Conservation (phyloP, 106 monocot genomes). For the Allium fistulosum region DNA sequence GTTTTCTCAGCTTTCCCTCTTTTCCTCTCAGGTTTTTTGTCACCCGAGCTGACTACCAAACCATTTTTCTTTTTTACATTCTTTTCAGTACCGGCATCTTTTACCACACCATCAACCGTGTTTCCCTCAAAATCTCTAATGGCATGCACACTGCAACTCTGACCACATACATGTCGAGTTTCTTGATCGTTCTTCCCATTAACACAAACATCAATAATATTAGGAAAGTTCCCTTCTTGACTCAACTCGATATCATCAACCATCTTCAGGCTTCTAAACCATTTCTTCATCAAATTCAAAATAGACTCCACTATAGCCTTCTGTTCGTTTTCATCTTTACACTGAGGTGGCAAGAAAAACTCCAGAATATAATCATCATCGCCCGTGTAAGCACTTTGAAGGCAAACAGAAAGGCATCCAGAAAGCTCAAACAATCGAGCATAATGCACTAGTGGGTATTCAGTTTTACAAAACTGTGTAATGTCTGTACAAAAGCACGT, state of each 20-base stretch:
- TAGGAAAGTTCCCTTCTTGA: constrained; percentile 19
- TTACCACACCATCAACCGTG: constrained; percentile 13
- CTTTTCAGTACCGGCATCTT: constrained; percentile 16
- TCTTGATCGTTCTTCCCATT: constrained; percentile 17
- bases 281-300: constrained; percentile 29
- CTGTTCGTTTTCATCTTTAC: constrained; percentile 31
- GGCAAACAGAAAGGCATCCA: constrained; percentile 59
- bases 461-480: constrained; percentile 55
- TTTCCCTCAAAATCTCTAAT: constrained; percentile 12
- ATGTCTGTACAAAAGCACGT: constrained; percentile 62
- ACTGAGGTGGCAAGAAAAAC: constrained; percentile 74
- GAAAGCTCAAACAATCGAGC: constrained; percentile 62
- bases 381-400: constrained; percentile 50
- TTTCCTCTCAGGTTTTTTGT: constrained; percentile 26
- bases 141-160: neutral
- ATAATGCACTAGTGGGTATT: constrained; percentile 93
- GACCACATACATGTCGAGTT: constrained; percentile 8
- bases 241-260: constrained; percentile 14
- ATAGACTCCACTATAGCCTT: constrained; percentile 38
- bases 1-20: constrained; percentile 61
- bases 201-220: constrained; percentile 18
- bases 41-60: constrained; percentile 11
- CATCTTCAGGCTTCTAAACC: constrained; percentile 41
- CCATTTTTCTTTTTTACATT: constrained; percentile 10
- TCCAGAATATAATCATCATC: constrained; percentile 66